Percentiles rank a stretch among this genome's conserved stretches.
These are phyloP conservation scores for Erucastrum elatum DNA, from an alignment of 345 rosid species.

Conservation along the genomic window DNA sequence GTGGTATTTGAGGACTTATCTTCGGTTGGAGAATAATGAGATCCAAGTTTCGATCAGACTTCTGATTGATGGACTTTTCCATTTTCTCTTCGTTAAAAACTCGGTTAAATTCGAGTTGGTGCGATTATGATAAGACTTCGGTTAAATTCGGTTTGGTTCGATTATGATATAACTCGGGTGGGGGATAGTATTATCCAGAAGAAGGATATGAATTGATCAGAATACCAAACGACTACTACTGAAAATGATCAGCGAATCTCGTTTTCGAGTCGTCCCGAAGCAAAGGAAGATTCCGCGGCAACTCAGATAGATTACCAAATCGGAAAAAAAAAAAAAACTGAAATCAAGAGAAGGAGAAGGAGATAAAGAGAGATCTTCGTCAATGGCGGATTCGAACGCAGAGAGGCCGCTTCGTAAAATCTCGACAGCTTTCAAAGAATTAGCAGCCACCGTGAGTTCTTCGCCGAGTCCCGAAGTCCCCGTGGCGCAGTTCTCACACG, in stretches of 20 bases:
- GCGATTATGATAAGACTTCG: background rate
- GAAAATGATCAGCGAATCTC: slow-evolving; percentile 30
- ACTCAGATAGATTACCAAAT: background rate
- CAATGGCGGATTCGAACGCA: slow-evolving; percentile 48
- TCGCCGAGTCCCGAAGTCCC: slow-evolving; percentile 53
- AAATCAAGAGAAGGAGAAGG: background rate
- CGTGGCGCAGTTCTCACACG: slow-evolving; percentile 55
- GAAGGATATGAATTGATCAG: background rate
- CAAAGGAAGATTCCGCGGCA: slow-evolving; percentile 39
- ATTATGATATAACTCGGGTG: background rate
- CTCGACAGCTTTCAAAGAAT: slow-evolving; percentile 60
- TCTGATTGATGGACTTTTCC: background rate
- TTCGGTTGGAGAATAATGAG: background rate
- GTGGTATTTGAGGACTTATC: background rate
- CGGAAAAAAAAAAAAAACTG: background rate
- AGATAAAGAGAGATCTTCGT: background rate
- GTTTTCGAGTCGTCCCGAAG: slow-evolving; percentile 14
- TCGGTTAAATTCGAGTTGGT: background rate
- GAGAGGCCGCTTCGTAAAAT: slow-evolving; percentile 63
- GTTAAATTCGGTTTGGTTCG: background rate
- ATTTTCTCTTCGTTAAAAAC: background rate
- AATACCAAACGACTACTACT: slow-evolving; percentile 12
- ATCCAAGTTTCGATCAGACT: background rate
- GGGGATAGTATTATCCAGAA: slow-evolving; percentile 10
- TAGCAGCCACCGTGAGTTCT: slow-evolving; percentile 51